Conservation (phyloP, 345 rosid species). For the Viola odorata region DNA sequence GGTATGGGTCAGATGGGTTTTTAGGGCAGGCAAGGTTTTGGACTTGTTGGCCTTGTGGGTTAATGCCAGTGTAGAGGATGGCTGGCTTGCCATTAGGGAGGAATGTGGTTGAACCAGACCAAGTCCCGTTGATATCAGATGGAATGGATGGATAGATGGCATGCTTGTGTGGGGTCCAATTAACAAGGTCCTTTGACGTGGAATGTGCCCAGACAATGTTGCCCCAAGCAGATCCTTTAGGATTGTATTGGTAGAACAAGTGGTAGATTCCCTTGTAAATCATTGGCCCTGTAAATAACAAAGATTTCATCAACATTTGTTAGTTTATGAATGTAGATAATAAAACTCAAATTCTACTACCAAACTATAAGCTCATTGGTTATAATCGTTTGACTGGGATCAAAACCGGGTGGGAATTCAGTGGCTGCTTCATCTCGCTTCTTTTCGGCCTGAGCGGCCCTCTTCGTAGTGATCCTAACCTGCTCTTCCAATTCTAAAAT, state of each 20-base stretch:
- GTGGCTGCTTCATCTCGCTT: no score
- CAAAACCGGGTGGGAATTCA: no score
- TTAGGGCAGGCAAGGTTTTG: conserved; percentile 53
- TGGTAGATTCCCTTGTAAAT: conserved; percentile 71
- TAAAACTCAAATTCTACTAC: no score
- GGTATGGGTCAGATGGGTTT: conserved; percentile 51
- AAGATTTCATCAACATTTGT: no score
- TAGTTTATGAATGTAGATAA: no score
- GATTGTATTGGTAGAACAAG: conserved; percentile 69
- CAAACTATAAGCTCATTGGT: no score
- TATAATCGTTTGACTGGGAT: no score
- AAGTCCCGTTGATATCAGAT: conserved; percentile 54
- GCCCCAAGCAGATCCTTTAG: conserved; percentile 64
- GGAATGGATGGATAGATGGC: conserved; percentile 55
- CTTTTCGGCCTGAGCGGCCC: no score
- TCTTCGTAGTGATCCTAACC: no score
- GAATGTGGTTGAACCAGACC: conserved; percentile 74
- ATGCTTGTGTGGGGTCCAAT: conserved; percentile 53
- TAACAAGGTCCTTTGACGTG: conserved; percentile 59
- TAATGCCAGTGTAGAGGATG: conserved; percentile 59
- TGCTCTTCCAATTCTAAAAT: no score
- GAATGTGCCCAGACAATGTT: conserved; percentile 85
- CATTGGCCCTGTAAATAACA: conserved; percentile 43
- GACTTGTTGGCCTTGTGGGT: conserved; percentile 35
- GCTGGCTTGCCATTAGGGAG: conserved; percentile 44